phyloP scores from a whole-genome alignment of 2,329 filamentous ascomycete species.

The Talaromyces sp. region DNA sequence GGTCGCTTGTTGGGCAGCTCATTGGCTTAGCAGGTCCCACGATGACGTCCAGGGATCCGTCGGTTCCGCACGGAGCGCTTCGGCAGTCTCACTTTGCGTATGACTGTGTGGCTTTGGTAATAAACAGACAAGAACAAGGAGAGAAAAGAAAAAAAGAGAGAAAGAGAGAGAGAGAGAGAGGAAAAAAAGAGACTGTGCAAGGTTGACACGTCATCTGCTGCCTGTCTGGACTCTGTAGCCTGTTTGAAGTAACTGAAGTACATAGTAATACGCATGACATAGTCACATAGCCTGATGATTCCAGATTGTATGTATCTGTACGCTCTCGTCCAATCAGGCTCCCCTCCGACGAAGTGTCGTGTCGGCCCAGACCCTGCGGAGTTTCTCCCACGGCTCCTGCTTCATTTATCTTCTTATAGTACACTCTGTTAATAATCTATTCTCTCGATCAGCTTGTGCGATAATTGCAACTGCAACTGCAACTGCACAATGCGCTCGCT shows the following conservation, averaged over 20 bases:
- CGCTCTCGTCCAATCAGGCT: neutral
- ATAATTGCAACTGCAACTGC: neutral
- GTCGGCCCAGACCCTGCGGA: neutral
- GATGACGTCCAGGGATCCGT: constrained; percentile 3
- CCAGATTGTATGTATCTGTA: neutral
- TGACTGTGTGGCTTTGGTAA: neutral
- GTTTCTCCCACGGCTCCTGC: neutral
- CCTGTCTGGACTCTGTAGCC: too few species aligned
- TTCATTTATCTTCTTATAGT: neutral
- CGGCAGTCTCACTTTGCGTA: constrained; percentile 4
- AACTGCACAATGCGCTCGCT: constrained; percentile 14
- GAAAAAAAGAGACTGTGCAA: neutral
- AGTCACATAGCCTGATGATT: constrained; percentile 1
- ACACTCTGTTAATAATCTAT: neutral
- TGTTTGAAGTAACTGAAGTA: too few species aligned
- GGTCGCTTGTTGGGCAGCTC: neutral
- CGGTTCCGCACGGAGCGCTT: neutral
- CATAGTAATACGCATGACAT: constrained; percentile 2
- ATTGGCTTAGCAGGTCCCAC: neutral
- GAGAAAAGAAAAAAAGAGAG: neutral
- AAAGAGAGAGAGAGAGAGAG: neutral
- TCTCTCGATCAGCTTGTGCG: neutral
- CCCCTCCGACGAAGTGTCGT: neutral
- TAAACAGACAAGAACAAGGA: neutral
- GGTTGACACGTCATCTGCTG: neutral